Evolutionary conservation across 2,329 filamentous ascomycete genomes (phyloP).

Genomic region (Fusarium floridanum): DNA sequence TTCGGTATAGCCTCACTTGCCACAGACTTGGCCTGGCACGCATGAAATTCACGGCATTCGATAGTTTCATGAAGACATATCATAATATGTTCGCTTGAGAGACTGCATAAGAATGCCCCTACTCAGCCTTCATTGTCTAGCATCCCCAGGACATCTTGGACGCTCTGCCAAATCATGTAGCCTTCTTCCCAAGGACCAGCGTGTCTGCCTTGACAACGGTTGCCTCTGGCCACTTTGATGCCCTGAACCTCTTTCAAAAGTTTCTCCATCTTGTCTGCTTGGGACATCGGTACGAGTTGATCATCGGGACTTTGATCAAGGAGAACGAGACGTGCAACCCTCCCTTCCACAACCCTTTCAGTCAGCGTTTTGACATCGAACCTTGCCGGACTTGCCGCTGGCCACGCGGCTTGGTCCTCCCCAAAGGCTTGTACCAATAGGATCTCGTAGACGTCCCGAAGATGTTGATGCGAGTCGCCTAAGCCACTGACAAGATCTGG

Average conservation of each 20-base stretch:
- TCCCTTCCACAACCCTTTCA: not conserved
- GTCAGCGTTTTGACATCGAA: not conserved
- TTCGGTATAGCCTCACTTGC: slow-evolving; percentile 10
- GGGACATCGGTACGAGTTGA: not conserved
- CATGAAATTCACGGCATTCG: not conserved
- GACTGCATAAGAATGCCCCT: not conserved
- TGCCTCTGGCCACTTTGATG: not conserved
- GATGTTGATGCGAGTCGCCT: not conserved
- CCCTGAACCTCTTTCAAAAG: not conserved
- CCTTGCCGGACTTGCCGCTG: not conserved
- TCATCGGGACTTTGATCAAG: not conserved
- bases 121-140: not conserved
- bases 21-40: not conserved
- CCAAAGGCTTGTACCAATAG: not conserved
- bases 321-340: not conserved
- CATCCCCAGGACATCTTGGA: not conserved
- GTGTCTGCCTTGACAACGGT: not conserved
- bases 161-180: not conserved
- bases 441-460: not conserved
- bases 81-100: not conserved
- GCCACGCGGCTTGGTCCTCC: not conserved
- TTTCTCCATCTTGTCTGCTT: not conserved
- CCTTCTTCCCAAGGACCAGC: not conserved
- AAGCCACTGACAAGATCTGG: not conserved
- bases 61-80: not conserved